Base-by-base conservation (phyloP, 192 early-diverging fungal species). In the Backusella mclennaniae region DNA sequence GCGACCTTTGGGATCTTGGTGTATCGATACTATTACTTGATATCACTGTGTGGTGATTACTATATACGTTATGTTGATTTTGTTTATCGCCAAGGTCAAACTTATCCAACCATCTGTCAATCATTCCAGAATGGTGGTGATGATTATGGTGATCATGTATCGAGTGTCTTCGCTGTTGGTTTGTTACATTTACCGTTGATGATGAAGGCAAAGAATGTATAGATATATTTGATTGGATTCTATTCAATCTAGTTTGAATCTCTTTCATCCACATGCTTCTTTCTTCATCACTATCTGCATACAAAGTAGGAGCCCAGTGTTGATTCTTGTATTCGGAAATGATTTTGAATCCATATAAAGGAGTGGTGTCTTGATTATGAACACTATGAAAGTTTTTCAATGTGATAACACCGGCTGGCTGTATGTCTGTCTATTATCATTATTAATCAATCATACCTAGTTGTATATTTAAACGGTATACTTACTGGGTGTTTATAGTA, bases 271-370 rank as follows among this genome's bases (percentile, higher is more conserved):
- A 63, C 23, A 29, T 63, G 7, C 26, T 29, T 31, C 56, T 63
- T 63, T 63, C 56, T 26, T 29, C 56, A 26, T 26, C 7, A 26
- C 11, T 63, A n/a, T 63, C 56, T 63, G 56, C 56, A 63, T 63
- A 63, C 26, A 63, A 29, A 14, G 56, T 63, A 63, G 23, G 23
- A 26, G 56, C 4, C 21, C 56, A 63, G 0, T 63, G 56, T 63
- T 63, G 56, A 29, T 63, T 63, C 56, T 63, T 63, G 56, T 63
- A 29, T 29, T 63, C 56, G 56, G 56, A 63, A 63, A 4, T 63
- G 56, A 63, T 63, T 29, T 26, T 63, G 29, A 63, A 63, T 63
- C 56, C 56, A 63, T 63, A 63, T 63, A 63, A 63, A 26, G 56
- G 56, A 63, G 56, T 63, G 9, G 56, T 29, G 12, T 63, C 3